Evolutionary conservation across 2,329 filamentous ascomycete genomes (phyloP), one percentile per base, ranked within the genome.

Genomic region (Calonectria hongkongensis): DNA sequence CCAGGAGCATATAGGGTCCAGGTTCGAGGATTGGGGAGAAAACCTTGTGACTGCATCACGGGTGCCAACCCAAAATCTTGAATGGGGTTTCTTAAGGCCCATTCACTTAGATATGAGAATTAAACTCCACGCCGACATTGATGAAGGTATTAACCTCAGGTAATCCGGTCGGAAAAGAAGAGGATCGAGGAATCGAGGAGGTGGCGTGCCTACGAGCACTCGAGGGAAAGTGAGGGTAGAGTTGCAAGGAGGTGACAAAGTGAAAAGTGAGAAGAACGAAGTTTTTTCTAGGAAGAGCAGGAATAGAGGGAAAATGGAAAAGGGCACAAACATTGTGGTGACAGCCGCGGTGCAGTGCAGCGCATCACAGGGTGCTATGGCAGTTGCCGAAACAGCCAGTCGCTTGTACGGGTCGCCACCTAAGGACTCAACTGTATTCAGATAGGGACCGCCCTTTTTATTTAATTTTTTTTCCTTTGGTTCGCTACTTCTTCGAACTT

Each of bases 271-370:
- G 54, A 39, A 33, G 66, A 65, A 21, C 21, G 9, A 12, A 41
- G 12, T 9, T 39, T 12, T 25, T 58, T 41, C 27, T 21, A 41
- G 54, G 27, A 47, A n/a, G 18, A 27, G 9, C 9, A 33, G 33
- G 63, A 3, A 48, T 39, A 47, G 51, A 36, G 18, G 13, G 41
- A 51, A n/a, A 41, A 21, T 21, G 21, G 21, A 60, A 21, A 62
- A 21, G 56, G 51, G 27, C 41, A 62, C 62, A 66, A 66, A 67
- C 63, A 60, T 36, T 45, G 36, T 45, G 66, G 39, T 48, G 56
- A 60, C 50, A 63, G 67, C 54, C 50, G 43, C 28, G 36, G 68
- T 70, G 50, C 58, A 66, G 39, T 66, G 33, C 56, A 69, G 56
- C 60, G 56, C 56, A 63, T 64, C 66, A 69, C 58, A 43, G 50